Conservation (phyloP, 208 protist species). For the Leptomonas pyrrhocoris region DNA sequence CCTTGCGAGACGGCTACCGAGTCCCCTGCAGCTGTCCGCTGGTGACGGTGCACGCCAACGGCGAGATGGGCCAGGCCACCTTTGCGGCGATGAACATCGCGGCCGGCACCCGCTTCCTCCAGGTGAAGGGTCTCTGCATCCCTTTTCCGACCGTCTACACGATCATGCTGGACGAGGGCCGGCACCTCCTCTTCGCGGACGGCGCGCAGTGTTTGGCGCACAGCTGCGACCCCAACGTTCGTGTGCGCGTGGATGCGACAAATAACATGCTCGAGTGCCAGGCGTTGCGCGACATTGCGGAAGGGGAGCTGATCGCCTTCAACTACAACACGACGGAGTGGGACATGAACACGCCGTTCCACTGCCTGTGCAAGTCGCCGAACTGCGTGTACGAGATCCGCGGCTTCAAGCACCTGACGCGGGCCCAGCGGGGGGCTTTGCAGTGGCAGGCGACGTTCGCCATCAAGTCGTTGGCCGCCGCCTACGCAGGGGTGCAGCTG, state of each 20-base stretch:
- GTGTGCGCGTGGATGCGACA: constrained; percentile 60
- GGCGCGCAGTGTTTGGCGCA: constrained; percentile 82
- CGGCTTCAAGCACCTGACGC: constrained; percentile 82
- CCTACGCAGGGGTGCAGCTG: constrained; percentile 48
- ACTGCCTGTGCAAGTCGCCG: constrained; percentile 63
- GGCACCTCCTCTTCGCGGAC: constrained; percentile 75
- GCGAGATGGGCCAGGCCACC: constrained; percentile 63
- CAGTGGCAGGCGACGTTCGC: constrained; percentile 54
- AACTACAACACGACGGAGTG: constrained; percentile 90
- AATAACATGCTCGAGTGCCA: constrained; percentile 78
- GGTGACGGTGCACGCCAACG: constrained; percentile 56
- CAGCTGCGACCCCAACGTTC: constrained; percentile 84
- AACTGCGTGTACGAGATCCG: constrained; percentile 71
- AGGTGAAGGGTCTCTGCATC: constrained; percentile 62
- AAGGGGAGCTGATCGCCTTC: constrained; percentile 68
- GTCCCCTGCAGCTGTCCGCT: constrained; percentile 46
- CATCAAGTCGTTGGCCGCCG: constrained; percentile 54
- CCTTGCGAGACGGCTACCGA: constrained; percentile 51
- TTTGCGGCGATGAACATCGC: constrained; percentile 58
- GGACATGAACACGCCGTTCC: constrained; percentile 76
- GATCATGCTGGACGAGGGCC: constrained; percentile 59
- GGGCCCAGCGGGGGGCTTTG: constrained; percentile 44
- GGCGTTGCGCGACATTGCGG: constrained; percentile 69
- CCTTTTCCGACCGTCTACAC: constrained; percentile 76
- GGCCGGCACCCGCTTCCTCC: constrained; percentile 60